These are phyloP conservation scores for Aspergillus avenaceus DNA, from an alignment of 495 filamentous ascomycete species.

Conservation along the genomic window DNA sequence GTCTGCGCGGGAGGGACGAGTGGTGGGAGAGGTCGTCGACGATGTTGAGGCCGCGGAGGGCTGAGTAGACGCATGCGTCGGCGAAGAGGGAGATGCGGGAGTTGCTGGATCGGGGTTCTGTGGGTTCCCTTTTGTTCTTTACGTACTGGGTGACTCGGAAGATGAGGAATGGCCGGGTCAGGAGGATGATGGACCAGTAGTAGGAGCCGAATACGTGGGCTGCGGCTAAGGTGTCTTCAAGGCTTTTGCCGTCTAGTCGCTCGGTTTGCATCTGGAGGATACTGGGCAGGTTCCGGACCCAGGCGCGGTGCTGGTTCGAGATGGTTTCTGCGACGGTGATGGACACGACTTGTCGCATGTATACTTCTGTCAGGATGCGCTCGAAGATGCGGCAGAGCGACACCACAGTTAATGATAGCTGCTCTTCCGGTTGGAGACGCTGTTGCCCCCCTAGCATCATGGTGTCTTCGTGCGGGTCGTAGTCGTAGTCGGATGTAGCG, in stretches of 20 bases:
- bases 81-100: constrained; percentile 60
- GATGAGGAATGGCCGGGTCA: constrained; percentile 67
- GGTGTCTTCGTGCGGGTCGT: constrained; percentile 41
- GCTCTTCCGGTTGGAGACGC: constrained; percentile 24
- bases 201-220: constrained; percentile 67
- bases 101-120: constrained; percentile 19
- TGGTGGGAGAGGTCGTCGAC: constrained; percentile 55
- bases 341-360: constrained; percentile 65
- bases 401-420: constrained; percentile 32
- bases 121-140: constrained; percentile 30
- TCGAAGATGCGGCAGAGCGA: constrained; percentile 60
- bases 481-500: constrained; percentile 55
- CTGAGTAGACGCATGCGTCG: constrained; percentile 67
- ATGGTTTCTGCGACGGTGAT: constrained; percentile 63
- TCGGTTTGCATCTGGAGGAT: constrained; percentile 35
- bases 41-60: constrained; percentile 60
- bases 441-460: constrained; percentile 16
- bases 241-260: constrained; percentile 32
- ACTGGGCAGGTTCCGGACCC: constrained; percentile 33
- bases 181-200: constrained; percentile 68
- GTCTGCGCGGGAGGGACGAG: constrained; percentile 58
- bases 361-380: constrained; percentile 61
- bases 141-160: constrained; percentile 46
- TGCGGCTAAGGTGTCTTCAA: constrained; percentile 55
- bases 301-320: constrained; percentile 50